Evolutionary conservation across 495 filamentous ascomycete species (phyloP).

Genomic region (Aspergillus mulundensis): DNA sequence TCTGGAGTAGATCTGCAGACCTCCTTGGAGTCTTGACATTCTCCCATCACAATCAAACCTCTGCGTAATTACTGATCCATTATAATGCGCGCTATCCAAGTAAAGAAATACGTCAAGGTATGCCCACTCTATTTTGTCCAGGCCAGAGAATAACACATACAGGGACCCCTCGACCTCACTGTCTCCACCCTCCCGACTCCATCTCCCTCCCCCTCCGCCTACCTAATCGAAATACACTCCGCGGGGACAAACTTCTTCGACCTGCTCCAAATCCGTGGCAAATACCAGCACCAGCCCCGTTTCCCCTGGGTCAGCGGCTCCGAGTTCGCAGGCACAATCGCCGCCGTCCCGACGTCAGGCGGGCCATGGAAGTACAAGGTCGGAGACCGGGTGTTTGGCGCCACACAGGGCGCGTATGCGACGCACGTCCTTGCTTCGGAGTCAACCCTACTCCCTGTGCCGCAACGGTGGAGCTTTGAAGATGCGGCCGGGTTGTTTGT

Average conservation of each 20-base stretch:
- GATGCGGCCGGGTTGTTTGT: conserved; percentile 89
- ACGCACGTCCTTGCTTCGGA: conserved; percentile 67
- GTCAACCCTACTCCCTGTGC: conserved; percentile 64
- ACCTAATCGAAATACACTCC: conserved; percentile 85
- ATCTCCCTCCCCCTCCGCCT: conserved; percentile 63
- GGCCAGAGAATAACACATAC: background rate
- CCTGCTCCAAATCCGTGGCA: conserved; percentile 82
- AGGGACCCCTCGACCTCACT: conserved; percentile 76
- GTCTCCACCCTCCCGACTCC: conserved; percentile 72
- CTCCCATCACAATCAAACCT: background rate
- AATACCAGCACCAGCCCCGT: conserved; percentile 62
- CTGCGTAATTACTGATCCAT: background rate
- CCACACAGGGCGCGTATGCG: conserved; percentile 81
- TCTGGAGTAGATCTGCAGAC: background rate
- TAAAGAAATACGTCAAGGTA: conserved; percentile 80
- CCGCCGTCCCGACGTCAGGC: conserved; percentile 54
- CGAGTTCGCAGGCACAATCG: conserved; percentile 80
- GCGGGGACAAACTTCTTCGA: conserved; percentile 95
- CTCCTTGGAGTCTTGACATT: background rate
- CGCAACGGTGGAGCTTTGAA: conserved; percentile 73
- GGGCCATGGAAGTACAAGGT: conserved; percentile 56
- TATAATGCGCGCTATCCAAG: conserved; percentile 79
- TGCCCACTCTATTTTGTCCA: background rate
- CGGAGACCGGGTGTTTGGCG: conserved; percentile 83
- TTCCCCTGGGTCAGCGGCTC: conserved; percentile 85